Base-by-base conservation (phyloP, 805 yeast species). In the Yarrowia sp. region DNA sequence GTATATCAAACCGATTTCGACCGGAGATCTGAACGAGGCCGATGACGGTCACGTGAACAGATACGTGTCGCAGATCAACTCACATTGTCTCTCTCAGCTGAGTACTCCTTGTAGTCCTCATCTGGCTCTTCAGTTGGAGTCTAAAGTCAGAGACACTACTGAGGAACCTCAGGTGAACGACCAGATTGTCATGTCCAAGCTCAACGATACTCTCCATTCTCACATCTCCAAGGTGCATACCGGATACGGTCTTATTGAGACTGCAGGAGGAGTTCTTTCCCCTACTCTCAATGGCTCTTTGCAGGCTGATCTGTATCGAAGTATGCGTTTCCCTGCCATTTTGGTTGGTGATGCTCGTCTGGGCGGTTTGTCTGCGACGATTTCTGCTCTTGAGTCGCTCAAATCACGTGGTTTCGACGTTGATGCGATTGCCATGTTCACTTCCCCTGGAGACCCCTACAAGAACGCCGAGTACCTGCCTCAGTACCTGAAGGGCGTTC, bases 231-330 rank as follows among this genome's bases (percentile, higher is more conserved):
- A 55, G 52, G 69, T 36, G n/a, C 22, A 15, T 7, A 10, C 26
- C 10, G 67, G 67, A 0, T 73, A 71, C 70, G 71, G 71, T 36
- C 55, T 73, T 14, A 70, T 72, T 10, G 74, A 73, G 69, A 71
- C 74, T 9, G 74, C 74, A 38, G 74, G 74, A 11, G 74, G 74
- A 3, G 73, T 69, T 8, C 67, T 72, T 19, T 72, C 74, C 22
- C 74, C 74, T 2, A 56, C 70, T 10, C 72, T 72, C 7, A 53
- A 71, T 8, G 70, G 70, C 8, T 61, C 71, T 1, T 65, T 69
- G 3, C 74, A 73, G 59, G 74, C 74, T 14, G 74, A 73, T 66
- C 41, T 72, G 15, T 72, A 68, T 49, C 56, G 74, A 50, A 70
- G 70, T 3, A 55, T 72, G 38, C 63, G 74, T 12, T 59, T 73